These are phyloP conservation scores for Xylaria nigripes DNA, from an alignment of 495 filamentous ascomycete species.

Conservation along the genomic window DNA sequence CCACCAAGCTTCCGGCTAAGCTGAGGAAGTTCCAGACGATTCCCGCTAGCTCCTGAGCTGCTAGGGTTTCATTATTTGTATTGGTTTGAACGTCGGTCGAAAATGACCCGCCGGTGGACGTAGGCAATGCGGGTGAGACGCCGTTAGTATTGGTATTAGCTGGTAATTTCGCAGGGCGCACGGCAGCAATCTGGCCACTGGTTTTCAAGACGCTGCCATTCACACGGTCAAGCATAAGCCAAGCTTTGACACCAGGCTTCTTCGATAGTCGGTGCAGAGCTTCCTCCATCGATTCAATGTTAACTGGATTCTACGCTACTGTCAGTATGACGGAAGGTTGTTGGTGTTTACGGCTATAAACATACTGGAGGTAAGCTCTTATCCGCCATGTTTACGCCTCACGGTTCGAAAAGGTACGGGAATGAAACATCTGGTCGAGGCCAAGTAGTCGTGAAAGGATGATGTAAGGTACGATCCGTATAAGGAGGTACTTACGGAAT, in stretches of 20 bases:
- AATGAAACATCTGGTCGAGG: neutral
- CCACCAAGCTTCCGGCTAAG: slow-evolving; percentile 46
- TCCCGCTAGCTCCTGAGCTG: slow-evolving; percentile 50
- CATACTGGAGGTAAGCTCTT: slow-evolving; percentile 16
- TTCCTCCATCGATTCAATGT: slow-evolving; percentile 36
- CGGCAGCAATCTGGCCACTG: slow-evolving; percentile 45
- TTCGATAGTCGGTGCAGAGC: slow-evolving; percentile 52
- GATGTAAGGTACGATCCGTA: too few species aligned
- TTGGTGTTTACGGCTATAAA: neutral
- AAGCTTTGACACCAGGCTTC: slow-evolving; percentile 58
- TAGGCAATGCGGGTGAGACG: slow-evolving; percentile 21
- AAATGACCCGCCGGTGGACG: slow-evolving; percentile 27
- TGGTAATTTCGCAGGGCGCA: slow-evolving; percentile 31
- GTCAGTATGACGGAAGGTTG: neutral
- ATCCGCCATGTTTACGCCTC: slow-evolving; percentile 14
- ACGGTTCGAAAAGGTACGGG: neutral
- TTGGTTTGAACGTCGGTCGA: slow-evolving; percentile 28
- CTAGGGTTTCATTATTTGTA: slow-evolving; percentile 29
- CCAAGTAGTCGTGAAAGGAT: too few species aligned
- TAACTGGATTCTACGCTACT: slow-evolving; percentile 13
- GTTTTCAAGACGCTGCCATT: slow-evolving; percentile 56
- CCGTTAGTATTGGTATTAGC: slow-evolving; percentile 13
- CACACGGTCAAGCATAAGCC: slow-evolving; percentile 51
- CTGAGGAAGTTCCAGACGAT: slow-evolving; percentile 55
- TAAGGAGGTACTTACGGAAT: too few species aligned